Conservation (phyloP, 768 basidiomycete species). For the Xerocomus brunneocitrinus region DNA sequence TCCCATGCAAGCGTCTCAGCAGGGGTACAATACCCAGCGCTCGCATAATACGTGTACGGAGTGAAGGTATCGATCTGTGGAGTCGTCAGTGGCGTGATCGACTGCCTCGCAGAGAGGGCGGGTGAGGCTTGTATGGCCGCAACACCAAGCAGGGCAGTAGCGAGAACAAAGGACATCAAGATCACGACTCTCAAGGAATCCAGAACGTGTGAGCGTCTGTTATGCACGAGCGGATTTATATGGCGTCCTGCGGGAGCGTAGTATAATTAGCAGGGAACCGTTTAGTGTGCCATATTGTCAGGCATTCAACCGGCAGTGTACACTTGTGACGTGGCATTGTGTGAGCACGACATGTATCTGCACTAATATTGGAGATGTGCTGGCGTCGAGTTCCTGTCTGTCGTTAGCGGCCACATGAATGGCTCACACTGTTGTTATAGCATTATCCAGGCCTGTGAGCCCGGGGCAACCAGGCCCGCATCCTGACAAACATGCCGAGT, state of each 20-base stretch:
- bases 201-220: neutral
- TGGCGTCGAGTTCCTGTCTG: neutral
- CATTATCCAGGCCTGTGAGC: neutral
- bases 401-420: neutral
- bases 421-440: neutral
- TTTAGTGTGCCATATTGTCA: neutral
- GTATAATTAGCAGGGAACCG: neutral
- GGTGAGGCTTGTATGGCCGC: conserved; percentile 17
- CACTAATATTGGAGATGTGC: neutral
- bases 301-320: neutral
- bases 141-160: conserved; percentile 13
- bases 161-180: conserved; percentile 11
- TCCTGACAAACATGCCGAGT: too few species aligned
- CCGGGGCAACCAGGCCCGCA: neutral
- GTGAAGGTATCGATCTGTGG: conserved; percentile 41
- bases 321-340: neutral
- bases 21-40: conserved; percentile 46
- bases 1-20: conserved; percentile 43
- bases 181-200: neutral
- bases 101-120: conserved; percentile 28
- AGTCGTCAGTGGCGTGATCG: conserved; percentile 37
- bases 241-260: neutral
- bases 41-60: conserved; percentile 49
- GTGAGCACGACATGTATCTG: neutral
- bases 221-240: neutral